Conservation (phyloP, 169 alveolate species). For the Eimeria tenella region DNA sequence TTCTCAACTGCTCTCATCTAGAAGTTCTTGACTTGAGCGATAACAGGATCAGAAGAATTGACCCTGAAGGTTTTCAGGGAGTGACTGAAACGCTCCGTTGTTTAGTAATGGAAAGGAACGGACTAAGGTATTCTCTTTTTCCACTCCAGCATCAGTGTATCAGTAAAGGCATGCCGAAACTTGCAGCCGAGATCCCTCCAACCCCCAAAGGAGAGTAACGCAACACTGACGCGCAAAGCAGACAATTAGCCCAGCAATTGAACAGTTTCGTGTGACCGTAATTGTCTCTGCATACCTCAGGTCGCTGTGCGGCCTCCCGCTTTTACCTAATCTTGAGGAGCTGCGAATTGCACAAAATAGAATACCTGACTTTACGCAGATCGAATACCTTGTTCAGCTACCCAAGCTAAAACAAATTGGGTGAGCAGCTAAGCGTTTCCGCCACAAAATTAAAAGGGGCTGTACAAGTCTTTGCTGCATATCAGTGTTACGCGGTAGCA, state of each 20-base stretch:
- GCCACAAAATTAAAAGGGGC: too few relatives aligned
- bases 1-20: conserved; percentile 31
- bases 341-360: conserved; percentile 57
- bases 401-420: conserved; percentile 45
- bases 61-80: conserved; percentile 59
- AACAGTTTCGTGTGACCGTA: too few relatives aligned
- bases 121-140: conserved; percentile 54
- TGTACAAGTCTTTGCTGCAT: too few relatives aligned
- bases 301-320: conserved; percentile 51
- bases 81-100: conserved; percentile 30
- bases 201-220: background rate
- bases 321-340: conserved; percentile 59
- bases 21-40: conserved; percentile 73
- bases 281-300: background rate
- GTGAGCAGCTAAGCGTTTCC: background rate
- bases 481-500: too few relatives aligned
- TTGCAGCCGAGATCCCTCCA: too few relatives aligned
- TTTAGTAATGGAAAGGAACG: conserved; percentile 68
- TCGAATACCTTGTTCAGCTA: conserved; percentile 50
- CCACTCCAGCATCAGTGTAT: background rate
- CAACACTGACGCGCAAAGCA: background rate
- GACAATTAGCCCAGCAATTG: too few relatives aligned
- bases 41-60: conserved; percentile 64
- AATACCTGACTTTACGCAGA: conserved; percentile 60
- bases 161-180: too few relatives aligned